A percentile compares a stretch with the other conserved stretches of the same genome.
Conservation (phyloP, 768 basidiomycete genomes). For the Wakefieldia striispora region DNA sequence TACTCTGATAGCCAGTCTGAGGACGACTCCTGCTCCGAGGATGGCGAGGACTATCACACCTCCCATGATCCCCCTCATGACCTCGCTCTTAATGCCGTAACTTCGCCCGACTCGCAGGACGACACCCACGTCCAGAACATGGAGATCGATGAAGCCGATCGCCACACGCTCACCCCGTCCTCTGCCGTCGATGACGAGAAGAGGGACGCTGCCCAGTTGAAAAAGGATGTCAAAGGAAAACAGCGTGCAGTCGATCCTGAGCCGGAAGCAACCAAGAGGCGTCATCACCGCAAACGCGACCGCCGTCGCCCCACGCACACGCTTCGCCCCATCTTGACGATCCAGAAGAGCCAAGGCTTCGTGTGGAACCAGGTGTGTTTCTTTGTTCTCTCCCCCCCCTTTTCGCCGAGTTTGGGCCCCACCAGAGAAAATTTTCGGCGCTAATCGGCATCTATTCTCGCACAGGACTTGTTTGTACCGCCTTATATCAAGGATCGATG, state of each 20-base stretch:
- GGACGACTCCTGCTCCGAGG: slow-evolving; percentile 66
- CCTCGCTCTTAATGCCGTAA: slow-evolving; percentile 24
- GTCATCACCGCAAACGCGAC: slow-evolving; percentile 52
- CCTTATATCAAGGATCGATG: slow-evolving; percentile 90
- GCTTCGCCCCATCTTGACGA: slow-evolving; percentile 80
- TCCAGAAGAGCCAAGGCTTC: slow-evolving; percentile 84
- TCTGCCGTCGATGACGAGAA: slow-evolving; percentile 30
- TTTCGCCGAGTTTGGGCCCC: too few relatives aligned
- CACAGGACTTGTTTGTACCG: slow-evolving; percentile 80
- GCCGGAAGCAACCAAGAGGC: slow-evolving; percentile 48
- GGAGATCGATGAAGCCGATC: slow-evolving; percentile 47
- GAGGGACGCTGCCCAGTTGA: slow-evolving; percentile 35
- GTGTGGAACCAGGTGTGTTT: slow-evolving; percentile 86
- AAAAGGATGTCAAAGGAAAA: slow-evolving; percentile 75
- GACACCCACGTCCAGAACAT: slow-evolving; percentile 51
- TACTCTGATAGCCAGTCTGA: slow-evolving; percentile 58
- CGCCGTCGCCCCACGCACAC: slow-evolving; percentile 56
- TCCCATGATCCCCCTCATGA: slow-evolving; percentile 30
- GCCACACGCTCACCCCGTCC: slow-evolving; percentile 9
- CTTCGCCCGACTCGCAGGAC: slow-evolving; percentile 32
- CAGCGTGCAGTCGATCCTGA: slow-evolving; percentile 74
- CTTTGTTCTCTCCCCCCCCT: background rate
- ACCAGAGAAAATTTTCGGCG: background rate
- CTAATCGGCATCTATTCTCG: background rate
- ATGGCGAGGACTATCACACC: slow-evolving; percentile 60